phyloP scores from a whole-genome alignment of 2,329 filamentous ascomycete species.

The Arthroderma sp. region DNA sequence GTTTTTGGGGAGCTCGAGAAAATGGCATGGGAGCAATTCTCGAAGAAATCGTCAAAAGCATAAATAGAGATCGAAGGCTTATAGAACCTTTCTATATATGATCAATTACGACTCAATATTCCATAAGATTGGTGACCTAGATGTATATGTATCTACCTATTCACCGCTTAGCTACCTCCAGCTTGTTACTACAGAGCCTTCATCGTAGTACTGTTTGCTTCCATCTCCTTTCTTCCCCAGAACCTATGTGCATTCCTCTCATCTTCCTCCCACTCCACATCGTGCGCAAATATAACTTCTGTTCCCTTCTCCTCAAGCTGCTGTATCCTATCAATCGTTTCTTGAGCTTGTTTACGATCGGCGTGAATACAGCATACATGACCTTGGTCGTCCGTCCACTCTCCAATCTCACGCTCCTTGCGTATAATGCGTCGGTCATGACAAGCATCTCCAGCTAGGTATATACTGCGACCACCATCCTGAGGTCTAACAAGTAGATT shows the following conservation, averaged over 20 bases:
- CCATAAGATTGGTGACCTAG: no score
- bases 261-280: slow-evolving; percentile 17
- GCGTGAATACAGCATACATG: slow-evolving; percentile 19
- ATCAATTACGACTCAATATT: no score
- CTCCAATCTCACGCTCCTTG: slow-evolving; percentile 16
- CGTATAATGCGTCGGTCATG: slow-evolving; percentile 20
- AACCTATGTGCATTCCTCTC: neutral
- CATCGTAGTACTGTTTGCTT: neutral
- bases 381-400: slow-evolving; percentile 11
- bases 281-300: slow-evolving; percentile 22
- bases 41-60: no score
- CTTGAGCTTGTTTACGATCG: slow-evolving; percentile 13
- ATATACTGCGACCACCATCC: slow-evolving; percentile 10
- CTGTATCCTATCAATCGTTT: slow-evolving; percentile 12
- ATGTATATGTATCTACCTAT: no score
- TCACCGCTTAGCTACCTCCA: no score
- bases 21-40: no score
- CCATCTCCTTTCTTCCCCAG: neutral
- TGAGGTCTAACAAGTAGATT: slow-evolving; percentile 16
- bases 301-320: slow-evolving; percentile 12
- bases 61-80: no score
- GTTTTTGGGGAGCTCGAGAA: no score
- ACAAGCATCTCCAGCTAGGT: slow-evolving; percentile 22
- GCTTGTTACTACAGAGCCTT: no score
- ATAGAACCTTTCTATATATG: no score